A percentile compares a stretch with the other conserved stretches of the same genome.
Conservation (phyloP, 495 filamentous ascomycete genomes). For the Daldinia loculata region DNA sequence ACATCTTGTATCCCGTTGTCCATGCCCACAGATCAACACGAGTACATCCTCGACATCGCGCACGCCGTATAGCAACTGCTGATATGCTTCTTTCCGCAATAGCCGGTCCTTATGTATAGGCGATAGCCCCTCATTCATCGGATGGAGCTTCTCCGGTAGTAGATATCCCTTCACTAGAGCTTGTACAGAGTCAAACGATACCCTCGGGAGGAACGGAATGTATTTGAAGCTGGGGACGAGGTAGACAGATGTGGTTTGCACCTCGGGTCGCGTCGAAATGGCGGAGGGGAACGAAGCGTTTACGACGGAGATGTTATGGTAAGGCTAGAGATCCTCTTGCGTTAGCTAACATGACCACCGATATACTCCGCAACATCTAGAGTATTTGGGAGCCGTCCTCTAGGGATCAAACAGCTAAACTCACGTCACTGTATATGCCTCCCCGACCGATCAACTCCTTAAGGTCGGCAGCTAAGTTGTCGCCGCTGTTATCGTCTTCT, state of each 20-base stretch:
- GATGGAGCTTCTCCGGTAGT: slow-evolving; percentile 66
- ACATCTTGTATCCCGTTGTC: slow-evolving; percentile 79
- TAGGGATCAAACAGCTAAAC: slow-evolving; percentile 45
- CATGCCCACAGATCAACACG: slow-evolving; percentile 87
- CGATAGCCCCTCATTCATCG: slow-evolving; percentile 63
- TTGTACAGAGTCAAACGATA: slow-evolving; percentile 59
- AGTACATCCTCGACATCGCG: slow-evolving; percentile 71
- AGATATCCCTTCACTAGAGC: slow-evolving; percentile 66
- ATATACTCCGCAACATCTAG: background rate
- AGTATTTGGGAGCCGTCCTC: slow-evolving; percentile 11
- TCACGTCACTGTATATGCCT: slow-evolving; percentile 75
- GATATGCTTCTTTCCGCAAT: slow-evolving; percentile 52
- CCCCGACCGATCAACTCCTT: slow-evolving; percentile 71
- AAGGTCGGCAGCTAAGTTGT: slow-evolving; percentile 74
- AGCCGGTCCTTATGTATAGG: slow-evolving; percentile 58
- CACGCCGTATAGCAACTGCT: slow-evolving; percentile 54
- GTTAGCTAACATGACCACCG: slow-evolving; percentile 25
- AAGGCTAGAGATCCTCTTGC: slow-evolving; percentile 65
- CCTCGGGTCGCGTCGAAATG: slow-evolving; percentile 46
- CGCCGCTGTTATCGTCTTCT: slow-evolving; percentile 60
- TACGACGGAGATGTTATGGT: slow-evolving; percentile 77
- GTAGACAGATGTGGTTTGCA: slow-evolving; percentile 68
- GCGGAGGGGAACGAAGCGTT: slow-evolving; percentile 72
- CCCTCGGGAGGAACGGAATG: slow-evolving; percentile 71
- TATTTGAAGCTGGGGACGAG: slow-evolving; percentile 83